phyloP scores from a whole-genome alignment of 164 flowering plant species.

The Sedum album region DNA sequence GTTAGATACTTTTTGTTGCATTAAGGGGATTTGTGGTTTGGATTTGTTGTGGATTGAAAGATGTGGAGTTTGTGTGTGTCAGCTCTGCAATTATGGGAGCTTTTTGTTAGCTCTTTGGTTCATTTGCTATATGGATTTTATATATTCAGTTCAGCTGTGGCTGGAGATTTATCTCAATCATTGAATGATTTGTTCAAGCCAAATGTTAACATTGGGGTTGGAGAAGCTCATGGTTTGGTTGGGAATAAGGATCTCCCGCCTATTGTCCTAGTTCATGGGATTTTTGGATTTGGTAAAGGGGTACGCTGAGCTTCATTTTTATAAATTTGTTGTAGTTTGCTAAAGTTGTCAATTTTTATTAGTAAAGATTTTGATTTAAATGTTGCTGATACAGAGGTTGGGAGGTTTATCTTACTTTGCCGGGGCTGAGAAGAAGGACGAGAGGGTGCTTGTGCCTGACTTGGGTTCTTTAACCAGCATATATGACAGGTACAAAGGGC shows the following conservation, averaged over 20 bases:
- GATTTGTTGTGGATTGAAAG: not conserved
- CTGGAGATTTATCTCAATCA: conserved; percentile 7
- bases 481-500: conserved; percentile 56
- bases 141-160: conserved; percentile 11
- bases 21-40: too few species aligned
- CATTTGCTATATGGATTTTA: conserved; percentile 10
- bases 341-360: conserved; percentile 7
- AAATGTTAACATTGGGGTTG: not conserved
- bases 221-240: not conserved
- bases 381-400: conserved; percentile 42
- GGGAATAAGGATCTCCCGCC: conserved; percentile 49
- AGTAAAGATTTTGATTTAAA: conserved; percentile 5
- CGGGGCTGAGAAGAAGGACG: conserved; percentile 98
- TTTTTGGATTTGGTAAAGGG: conserved; percentile 98
- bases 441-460: conserved; percentile 89
- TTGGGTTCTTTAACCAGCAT: conserved; percentile 90
- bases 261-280: conserved; percentile 89
- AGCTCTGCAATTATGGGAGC: conserved; percentile 8
- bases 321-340: not conserved
- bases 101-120: conserved; percentile 11
- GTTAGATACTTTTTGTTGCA: not conserved
- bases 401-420: conserved; percentile 91
- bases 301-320: conserved; percentile 26
- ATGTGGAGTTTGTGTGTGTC: conserved; percentile 6
- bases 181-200: conserved; percentile 2